Conservation (phyloP, 129 eudicot species). For the Arctium minus region DNA sequence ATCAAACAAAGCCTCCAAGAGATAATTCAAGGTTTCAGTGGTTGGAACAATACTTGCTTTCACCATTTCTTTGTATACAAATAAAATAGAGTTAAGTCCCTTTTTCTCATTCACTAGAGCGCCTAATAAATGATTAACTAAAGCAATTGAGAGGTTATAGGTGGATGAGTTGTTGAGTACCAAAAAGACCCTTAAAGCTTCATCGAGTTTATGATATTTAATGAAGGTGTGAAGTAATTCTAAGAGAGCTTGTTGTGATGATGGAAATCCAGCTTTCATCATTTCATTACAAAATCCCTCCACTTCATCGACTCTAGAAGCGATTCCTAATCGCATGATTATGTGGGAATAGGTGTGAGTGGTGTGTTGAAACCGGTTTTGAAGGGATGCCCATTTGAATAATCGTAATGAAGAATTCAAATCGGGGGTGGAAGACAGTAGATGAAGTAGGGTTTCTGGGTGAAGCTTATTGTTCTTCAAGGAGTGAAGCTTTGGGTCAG, state of each 20-base stretch:
- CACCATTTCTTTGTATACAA: conserved; percentile 86
- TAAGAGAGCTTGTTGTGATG: conserved; percentile 43
- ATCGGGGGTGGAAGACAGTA: conserved; percentile 56
- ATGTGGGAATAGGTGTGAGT: conserved; percentile 54
- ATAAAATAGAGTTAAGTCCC: conserved; percentile 53
- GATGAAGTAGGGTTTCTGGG: conserved; percentile 51
- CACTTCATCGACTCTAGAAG: conserved; percentile 62
- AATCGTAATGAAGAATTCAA: conserved; percentile 53
- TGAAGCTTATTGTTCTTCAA: conserved; percentile 39
- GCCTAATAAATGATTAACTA: conserved; percentile 51
- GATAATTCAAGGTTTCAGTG: conserved; percentile 55
- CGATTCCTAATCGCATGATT: conserved; percentile 63
- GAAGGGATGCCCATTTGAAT: conserved; percentile 77
- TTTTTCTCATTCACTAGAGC: conserved; percentile 53
- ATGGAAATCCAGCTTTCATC: conserved; percentile 44
- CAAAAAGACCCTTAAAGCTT: conserved; percentile 57
- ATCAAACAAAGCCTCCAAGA: conserved; percentile 56
- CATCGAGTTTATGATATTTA: conserved; percentile 41
- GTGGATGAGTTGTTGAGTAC: conserved; percentile 27
- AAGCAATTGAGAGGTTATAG: conserved; percentile 38
- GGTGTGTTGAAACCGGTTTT: conserved; percentile 51
- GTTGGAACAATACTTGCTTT: conserved; percentile 53
- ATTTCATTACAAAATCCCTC: conserved; percentile 68
- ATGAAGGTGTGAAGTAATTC: conserved; percentile 48
- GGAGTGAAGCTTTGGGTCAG: conserved; percentile 46